Base-by-base conservation (phyloP, 2,329 filamentous ascomycete genomes). In the Colletotrichum paranaense region DNA sequence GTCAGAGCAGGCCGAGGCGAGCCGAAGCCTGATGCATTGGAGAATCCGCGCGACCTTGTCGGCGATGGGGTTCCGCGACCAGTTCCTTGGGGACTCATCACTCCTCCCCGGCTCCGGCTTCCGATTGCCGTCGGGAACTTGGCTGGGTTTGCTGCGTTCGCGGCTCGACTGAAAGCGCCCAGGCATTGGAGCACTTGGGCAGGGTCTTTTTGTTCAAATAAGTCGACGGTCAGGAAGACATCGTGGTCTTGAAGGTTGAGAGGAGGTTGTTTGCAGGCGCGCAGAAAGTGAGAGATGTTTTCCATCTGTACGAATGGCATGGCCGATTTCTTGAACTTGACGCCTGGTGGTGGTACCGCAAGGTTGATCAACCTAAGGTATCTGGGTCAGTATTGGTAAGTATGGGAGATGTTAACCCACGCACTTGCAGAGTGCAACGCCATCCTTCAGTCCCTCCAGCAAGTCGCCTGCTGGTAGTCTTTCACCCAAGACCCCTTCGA, bases 261-360 rank as follows among this genome's bases (percentile, higher is more conserved):
- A 0, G 97, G 97, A 30, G 94, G 91, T 63, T 90, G 87, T 83
- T 98, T 94, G 86, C 95, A 97, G 73, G 95, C 95, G 79, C 91
- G 92, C 67, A 99, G 91, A 84, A 98, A 99, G 80, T 97, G 94
- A 5, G 95, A 97, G 80, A 99, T 98, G 82, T 99, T 99, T 83
- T 99, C 97, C 95, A 98, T 98, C 84, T 99, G 97, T 53, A 98
- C 96, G 81, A 99, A 99, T 0, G 97, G 97, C 96, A 98, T 98
- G 53, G 91, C 85, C 1, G 95, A 98, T 80, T 93, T 88, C 85
- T 98, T 98, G 89, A 93, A 98, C 82, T 93, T 95, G 84, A 98
- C 90, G 38, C 93, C 93, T 0, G 94, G 94, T 19, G 92, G 90
- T 30, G 94, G 93, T 49, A 93, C 83, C 38, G 90, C 93, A 69